A percentile compares a stretch with the other conserved stretches of the same genome.
These are phyloP conservation scores for Fusarium ramigenum DNA, from an alignment of 2,329 filamentous ascomycete genomes.

Conservation along the genomic window DNA sequence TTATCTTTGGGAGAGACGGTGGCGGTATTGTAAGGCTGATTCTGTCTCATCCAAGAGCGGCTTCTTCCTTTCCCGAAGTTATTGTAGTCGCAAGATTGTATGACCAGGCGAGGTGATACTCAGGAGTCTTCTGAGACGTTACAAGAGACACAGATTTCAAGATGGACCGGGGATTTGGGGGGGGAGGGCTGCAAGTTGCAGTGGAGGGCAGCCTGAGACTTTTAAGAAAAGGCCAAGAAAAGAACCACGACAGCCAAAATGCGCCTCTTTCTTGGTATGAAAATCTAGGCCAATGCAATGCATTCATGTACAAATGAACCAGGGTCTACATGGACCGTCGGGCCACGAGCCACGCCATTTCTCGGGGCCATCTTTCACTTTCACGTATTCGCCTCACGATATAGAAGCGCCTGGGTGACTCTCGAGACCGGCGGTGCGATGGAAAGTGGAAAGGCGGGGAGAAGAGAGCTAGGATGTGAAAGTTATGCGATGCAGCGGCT, in stretches of 20 bases:
- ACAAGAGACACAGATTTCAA: conserved; percentile 29
- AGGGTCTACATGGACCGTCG: conserved; percentile 28
- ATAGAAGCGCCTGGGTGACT: conserved; percentile 23
- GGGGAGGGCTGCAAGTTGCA: conserved; percentile 24
- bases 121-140: conserved; percentile 35
- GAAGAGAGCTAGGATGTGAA: conserved; percentile 16
- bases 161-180: conserved; percentile 21
- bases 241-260: conserved; percentile 23
- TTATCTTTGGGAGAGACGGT: conserved; percentile 3
- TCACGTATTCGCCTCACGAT: conserved; percentile 18
- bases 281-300: conserved; percentile 30
- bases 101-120: conserved; percentile 28
- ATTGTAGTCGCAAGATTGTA: conserved; percentile 32
- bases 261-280: conserved; percentile 21
- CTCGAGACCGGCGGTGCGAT: conserved; percentile 24
- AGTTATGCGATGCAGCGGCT: conserved; percentile 35
- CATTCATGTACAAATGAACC: conserved; percentile 19
- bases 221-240: conserved; percentile 37
- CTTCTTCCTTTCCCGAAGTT: conserved; percentile 27
- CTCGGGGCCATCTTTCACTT: conserved; percentile 11
- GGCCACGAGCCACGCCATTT: conserved; percentile 36
- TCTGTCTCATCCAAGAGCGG: conserved; percentile 41
- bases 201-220: conserved; percentile 28
- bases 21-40: conserved; percentile 15
- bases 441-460: conserved; percentile 30